phyloP scores from a whole-genome alignment of 2,329 filamentous ascomycete genomes.

The Albophoma yamanashiensis region DNA sequence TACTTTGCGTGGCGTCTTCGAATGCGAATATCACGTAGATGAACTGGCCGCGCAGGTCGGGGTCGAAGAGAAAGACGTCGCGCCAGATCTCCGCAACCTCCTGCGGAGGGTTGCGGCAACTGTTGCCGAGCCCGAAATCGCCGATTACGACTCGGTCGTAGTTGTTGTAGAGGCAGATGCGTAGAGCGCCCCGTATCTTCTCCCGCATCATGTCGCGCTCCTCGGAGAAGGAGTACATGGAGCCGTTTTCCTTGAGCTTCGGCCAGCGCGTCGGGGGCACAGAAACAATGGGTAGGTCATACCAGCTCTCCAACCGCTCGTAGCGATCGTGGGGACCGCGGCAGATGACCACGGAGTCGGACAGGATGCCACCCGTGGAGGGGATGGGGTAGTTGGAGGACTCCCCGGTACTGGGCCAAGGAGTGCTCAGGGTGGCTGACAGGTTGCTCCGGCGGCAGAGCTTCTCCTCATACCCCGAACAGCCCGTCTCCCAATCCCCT shows the following conservation, averaged over 20 bases:
- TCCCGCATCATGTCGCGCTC: conserved; percentile 63
- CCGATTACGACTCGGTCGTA: conserved; percentile 50
- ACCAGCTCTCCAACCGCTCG: conserved; percentile 43
- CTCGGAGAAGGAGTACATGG: conserved; percentile 59
- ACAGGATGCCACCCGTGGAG: conserved; percentile 58
- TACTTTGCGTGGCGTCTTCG: conserved; percentile 45
- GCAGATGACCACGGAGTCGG: conserved; percentile 61
- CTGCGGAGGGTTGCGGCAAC: conserved; percentile 52
- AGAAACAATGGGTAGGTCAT: conserved; percentile 59
- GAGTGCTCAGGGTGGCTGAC: conserved; percentile 54
- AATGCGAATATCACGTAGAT: conserved; percentile 54
- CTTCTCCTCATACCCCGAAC: conserved; percentile 46
- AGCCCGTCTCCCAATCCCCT: conserved; percentile 67
- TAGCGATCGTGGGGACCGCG: conserved; percentile 60
- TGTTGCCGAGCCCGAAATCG: conserved; percentile 54
- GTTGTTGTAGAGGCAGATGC: conserved; percentile 53
- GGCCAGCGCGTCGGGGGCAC: conserved; percentile 63
- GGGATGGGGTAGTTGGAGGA: conserved; percentile 60
- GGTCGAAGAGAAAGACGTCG: conserved; percentile 51
- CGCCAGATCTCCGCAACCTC: conserved; percentile 57
- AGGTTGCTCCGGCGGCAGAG: conserved; percentile 66
- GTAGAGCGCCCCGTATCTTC: conserved; percentile 60
- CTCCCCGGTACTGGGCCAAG: conserved; percentile 36
- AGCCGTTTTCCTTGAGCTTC: conserved; percentile 57
- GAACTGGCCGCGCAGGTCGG: conserved; percentile 52